phyloP scores from a whole-genome alignment of 352 stramenopile genomes.

The Phytophthora kernoviae region DNA sequence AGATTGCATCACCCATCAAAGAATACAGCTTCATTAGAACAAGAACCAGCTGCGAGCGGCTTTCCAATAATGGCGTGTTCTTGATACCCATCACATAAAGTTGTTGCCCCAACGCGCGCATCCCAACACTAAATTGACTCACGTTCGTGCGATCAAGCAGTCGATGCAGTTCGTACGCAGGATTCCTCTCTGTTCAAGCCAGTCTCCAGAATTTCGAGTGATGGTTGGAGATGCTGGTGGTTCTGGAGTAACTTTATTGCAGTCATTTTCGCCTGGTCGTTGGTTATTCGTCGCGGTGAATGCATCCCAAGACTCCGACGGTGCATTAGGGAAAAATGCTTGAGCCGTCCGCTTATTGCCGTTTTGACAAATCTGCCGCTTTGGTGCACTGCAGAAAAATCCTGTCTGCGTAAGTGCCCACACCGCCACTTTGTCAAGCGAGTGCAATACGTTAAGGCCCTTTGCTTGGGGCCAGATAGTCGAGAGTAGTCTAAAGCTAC shows the following conservation, averaged over 20 bases:
- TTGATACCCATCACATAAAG: constrained; percentile 97
- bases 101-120: constrained; percentile 94
- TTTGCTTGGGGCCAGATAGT: constrained; percentile 90
- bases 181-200: constrained; percentile 97
- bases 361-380: constrained; percentile 71
- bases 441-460: constrained; percentile 93
- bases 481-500: constrained; percentile 96
- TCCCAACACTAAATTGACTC: constrained; percentile 86
- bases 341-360: constrained; percentile 64
- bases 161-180: constrained; percentile 99
- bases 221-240: constrained; percentile 67
- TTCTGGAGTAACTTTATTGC: constrained; percentile 17
- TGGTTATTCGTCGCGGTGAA: constrained; percentile 19
- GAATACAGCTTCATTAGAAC: constrained; percentile 99
- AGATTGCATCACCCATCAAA: constrained; percentile 98
- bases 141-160: constrained; percentile 87
- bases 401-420: constrained; percentile 97
- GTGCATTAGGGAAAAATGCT: constrained; percentile 36
- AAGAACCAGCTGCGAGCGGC: constrained; percentile 92
- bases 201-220: constrained; percentile 79
- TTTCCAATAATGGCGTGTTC: constrained; percentile 83
- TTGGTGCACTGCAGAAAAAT: constrained; percentile 96
- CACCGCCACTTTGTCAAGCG: constrained; percentile 94
- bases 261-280: constrained; percentile 18
- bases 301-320: constrained; percentile 31